Percentiles rank a stretch among this genome's conserved stretches.
Conservation (phyloP, 2,329 filamentous ascomycete genomes). For the Proliferodiscus dingleyae region DNA sequence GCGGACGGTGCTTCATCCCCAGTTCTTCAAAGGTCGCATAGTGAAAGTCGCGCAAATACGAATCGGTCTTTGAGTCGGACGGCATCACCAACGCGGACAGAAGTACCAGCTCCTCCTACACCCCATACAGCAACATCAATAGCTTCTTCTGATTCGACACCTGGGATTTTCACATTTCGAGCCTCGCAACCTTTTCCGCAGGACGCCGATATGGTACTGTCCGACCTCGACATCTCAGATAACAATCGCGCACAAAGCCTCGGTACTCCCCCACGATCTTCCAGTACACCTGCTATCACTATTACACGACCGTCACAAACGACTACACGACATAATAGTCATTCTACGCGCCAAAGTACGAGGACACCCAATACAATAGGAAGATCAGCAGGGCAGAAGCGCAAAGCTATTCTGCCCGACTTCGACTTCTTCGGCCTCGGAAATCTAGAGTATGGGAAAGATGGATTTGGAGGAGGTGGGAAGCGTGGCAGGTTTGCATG, state of each 20-base stretch:
- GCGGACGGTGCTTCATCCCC: constrained; percentile 56
- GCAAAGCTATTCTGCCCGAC: constrained; percentile 67
- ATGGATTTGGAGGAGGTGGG: constrained; percentile 37
- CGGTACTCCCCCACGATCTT: constrained; percentile 22
- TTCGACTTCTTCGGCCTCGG: constrained; percentile 72
- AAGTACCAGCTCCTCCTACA: constrained; percentile 25
- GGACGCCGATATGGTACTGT: constrained; percentile 54
- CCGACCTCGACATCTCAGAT: constrained; percentile 56
- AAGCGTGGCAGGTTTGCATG: constrained; percentile 32
- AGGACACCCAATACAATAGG: constrained; percentile 39
- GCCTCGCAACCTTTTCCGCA: constrained; percentile 56
- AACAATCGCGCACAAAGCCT: constrained; percentile 31
- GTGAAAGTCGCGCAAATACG: constrained; percentile 35
- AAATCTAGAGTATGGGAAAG: constrained; percentile 58
- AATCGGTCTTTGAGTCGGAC: constrained; percentile 25
- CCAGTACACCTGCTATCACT: constrained; percentile 22
- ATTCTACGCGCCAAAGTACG: constrained; percentile 18
- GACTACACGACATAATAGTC: constrained; percentile 26
- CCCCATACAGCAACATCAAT: constrained; percentile 8
- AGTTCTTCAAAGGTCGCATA: constrained; percentile 46
- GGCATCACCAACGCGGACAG: constrained; percentile 34
- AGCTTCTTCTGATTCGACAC: constrained; percentile 44
- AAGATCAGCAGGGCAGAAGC: constrained; percentile 64
- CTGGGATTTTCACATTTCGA: constrained; percentile 66
- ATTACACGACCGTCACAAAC: constrained; percentile 26